Conservation (phyloP, 1,284 basidiomycete species). For the Nidula niveotomentosa region DNA sequence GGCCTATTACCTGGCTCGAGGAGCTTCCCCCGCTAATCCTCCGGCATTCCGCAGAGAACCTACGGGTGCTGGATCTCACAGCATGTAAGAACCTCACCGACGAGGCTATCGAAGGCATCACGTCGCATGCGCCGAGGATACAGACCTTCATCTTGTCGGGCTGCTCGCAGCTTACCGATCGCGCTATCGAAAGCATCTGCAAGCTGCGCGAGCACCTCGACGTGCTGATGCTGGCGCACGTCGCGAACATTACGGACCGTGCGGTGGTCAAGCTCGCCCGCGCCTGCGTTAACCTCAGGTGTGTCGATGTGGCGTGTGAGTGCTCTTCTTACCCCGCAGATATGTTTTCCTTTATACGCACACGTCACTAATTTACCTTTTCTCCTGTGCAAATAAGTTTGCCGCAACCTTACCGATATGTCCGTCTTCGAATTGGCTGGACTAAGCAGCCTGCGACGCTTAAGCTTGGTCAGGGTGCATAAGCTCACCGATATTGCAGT, state of each 20-base stretch:
- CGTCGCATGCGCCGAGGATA: conserved; percentile 79
- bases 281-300: conserved; percentile 74
- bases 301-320: conserved; percentile 87
- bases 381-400: conserved; percentile 47
- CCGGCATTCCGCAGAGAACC: conserved; percentile 63
- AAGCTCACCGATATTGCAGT: conserved; percentile 67
- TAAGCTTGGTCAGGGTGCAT: conserved; percentile 79
- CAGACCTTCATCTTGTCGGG: conserved; percentile 81
- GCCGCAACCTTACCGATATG: conserved; percentile 82
- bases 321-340: conserved; percentile 15
- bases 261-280: conserved; percentile 75
- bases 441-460: conserved; percentile 71
- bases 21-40: conserved; percentile 58
- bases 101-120: conserved; percentile 75
- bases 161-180: conserved; percentile 81
- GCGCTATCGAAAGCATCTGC: conserved; percentile 66
- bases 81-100: conserved; percentile 77
- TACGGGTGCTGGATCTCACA: conserved; percentile 79
- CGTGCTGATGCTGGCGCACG: conserved; percentile 81
- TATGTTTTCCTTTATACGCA: not conserved
- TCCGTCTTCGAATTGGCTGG: conserved; percentile 81
- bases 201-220: conserved; percentile 79
- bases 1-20: conserved; percentile 58
- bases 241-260: conserved; percentile 78
- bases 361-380: conserved; percentile 3